phyloP scores from a whole-genome alignment of 1,284 basidiomycete species.

The Ganoderma multipileum region DNA sequence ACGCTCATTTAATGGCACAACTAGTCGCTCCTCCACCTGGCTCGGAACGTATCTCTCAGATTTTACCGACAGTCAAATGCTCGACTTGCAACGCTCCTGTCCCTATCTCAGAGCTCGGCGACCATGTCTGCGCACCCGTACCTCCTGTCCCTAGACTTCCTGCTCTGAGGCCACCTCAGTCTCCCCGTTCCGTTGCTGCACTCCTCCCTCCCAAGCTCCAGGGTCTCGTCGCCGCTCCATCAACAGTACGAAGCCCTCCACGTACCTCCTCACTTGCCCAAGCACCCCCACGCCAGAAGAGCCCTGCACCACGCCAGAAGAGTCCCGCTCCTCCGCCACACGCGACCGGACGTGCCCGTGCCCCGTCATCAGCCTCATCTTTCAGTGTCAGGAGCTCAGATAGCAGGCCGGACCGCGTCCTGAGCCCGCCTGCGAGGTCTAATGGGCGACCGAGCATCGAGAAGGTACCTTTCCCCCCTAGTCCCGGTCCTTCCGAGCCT shows the following conservation, averaged over 20 bases:
- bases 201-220: conserved; percentile 38
- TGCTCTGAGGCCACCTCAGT: conserved; percentile 39
- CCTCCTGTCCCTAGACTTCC: conserved; percentile 50
- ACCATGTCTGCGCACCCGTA: conserved; percentile 69
- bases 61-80: conserved; percentile 84
- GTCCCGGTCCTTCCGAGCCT: conserved; percentile 23
- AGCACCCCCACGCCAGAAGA: conserved; percentile 32
- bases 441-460: conserved; percentile 22
- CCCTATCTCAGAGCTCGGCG: conserved; percentile 71
- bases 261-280: conserved; percentile 35
- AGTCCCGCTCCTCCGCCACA: conserved; percentile 7
- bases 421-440: conserved; percentile 22
- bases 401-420: conserved; percentile 26
- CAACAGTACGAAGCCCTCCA: conserved; percentile 28
- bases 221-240: conserved; percentile 36
- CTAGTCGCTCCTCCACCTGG: conserved; percentile 43
- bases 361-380: conserved; percentile 33
- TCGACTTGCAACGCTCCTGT: conserved; percentile 77
- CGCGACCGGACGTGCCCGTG: conserved; percentile 22
- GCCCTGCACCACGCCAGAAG: conserved; percentile 26
- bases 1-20: conserved; percentile 49
- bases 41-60: conserved; percentile 67
- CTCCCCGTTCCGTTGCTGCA: conserved; percentile 44
- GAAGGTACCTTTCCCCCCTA: conserved; percentile 25
- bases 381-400: conserved; percentile 22